These are phyloP conservation scores for Penicillium carneum DNA, from an alignment of 2,329 filamentous ascomycete genomes.

Conservation along the genomic window DNA sequence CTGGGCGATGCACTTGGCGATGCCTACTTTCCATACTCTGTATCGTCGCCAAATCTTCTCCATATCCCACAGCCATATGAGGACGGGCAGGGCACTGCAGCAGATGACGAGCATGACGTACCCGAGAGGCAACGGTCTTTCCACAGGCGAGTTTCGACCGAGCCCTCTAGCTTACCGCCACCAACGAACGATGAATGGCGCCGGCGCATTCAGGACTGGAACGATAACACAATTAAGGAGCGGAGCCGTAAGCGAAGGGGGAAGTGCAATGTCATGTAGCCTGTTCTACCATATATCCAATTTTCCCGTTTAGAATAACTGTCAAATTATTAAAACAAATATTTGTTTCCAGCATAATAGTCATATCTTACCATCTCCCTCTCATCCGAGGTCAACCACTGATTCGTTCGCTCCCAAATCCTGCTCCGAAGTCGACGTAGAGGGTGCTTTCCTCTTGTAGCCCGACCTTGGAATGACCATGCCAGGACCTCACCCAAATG, in stretches of 20 bases:
- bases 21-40: slow-evolving; percentile 41
- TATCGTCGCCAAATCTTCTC: slow-evolving; percentile 45
- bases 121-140: slow-evolving; percentile 32
- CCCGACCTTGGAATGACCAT: too few species aligned
- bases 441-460: too few species aligned
- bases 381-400: too few species aligned
- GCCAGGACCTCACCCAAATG: too few species aligned
- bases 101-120: slow-evolving; percentile 33
- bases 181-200: slow-evolving; percentile 48
- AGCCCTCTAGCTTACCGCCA: slow-evolving; percentile 42
- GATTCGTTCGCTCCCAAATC: too few species aligned
- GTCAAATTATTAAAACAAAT: background rate
- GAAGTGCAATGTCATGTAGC: slow-evolving; percentile 52
- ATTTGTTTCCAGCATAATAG: background rate
- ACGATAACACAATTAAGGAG: slow-evolving; percentile 48
- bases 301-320: background rate
- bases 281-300: slow-evolving; percentile 12
- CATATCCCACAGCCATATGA: slow-evolving; percentile 35
- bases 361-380: too few species aligned
- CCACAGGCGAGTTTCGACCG: slow-evolving; percentile 44
- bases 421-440: too few species aligned
- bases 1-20: slow-evolving; percentile 31
- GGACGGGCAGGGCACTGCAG: slow-evolving; percentile 28
- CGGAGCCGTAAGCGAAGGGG: slow-evolving; percentile 43
- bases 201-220: slow-evolving; percentile 51